phyloP scores from a whole-genome alignment of 1,284 basidiomycete species.

The Bondarzewia mesenterica region DNA sequence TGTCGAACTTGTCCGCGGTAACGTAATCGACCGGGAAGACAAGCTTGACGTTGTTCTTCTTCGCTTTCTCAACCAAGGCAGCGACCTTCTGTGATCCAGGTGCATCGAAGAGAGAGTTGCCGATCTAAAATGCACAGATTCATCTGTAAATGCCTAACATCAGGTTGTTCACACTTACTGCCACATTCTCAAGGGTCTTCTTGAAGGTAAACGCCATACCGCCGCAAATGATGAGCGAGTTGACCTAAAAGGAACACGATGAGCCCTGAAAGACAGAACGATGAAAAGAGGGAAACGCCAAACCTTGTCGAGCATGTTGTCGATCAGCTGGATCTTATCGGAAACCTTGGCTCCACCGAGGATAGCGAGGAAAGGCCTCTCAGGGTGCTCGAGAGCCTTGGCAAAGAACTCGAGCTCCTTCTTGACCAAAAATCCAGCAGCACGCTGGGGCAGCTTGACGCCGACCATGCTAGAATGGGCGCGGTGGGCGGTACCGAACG shows the following conservation, averaged over 20 bases:
- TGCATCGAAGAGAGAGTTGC: constrained; percentile 90
- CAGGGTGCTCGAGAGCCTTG: constrained; percentile 92
- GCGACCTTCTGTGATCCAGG: constrained; percentile 86
- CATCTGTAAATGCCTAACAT: no score
- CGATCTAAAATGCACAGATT: no score
- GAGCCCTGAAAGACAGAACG: constrained; percentile 6
- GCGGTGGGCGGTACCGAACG: constrained; percentile 97
- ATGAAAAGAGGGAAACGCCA: constrained; percentile 5
- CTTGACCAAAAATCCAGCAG: constrained; percentile 95
- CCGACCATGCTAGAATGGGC: constrained; percentile 99
- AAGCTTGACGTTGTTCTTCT: constrained; percentile 88
- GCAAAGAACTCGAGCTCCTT: constrained; percentile 99
- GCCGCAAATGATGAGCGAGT: constrained; percentile 95
- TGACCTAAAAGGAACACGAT: constrained; percentile 50
- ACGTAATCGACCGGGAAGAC: constrained; percentile 96
- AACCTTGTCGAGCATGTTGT: constrained; percentile 98
- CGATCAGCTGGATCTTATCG: constrained; percentile 98
- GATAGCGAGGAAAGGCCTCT: constrained; percentile 95
- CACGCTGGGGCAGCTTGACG: constrained; percentile 87
- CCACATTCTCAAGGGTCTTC: constrained; percentile 81
- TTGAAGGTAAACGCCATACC: constrained; percentile 99
- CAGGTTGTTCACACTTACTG: constrained; percentile 31
- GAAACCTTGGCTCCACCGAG: constrained; percentile 98
- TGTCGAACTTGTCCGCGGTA: constrained; percentile 92
- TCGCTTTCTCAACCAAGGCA: constrained; percentile 86